Percentiles rank a stretch among this genome's conserved stretches.
These are phyloP conservation scores for Turnera subulata DNA, from an alignment of 345 rosid species.

Conservation along the genomic window DNA sequence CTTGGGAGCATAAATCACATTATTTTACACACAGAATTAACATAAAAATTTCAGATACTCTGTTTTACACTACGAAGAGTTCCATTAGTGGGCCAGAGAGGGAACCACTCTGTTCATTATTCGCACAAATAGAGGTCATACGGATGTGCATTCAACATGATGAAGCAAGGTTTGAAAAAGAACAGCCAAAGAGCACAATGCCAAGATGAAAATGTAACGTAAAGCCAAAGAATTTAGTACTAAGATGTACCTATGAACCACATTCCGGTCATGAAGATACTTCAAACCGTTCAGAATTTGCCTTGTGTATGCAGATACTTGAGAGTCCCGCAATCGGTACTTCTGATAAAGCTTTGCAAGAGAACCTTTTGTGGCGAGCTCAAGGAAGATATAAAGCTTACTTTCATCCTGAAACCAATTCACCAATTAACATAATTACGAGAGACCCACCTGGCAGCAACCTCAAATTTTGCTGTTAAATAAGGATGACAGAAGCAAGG, in stretches of 20 bases:
- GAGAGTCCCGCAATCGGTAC: constrained; percentile 17
- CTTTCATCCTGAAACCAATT: constrained; percentile 7
- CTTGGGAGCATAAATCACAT: too few relatives aligned
- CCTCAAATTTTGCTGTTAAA: too few relatives aligned
- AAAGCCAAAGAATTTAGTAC: background rate
- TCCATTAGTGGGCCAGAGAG: too few relatives aligned
- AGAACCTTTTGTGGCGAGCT: constrained; percentile 28
- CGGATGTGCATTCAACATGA: too few relatives aligned
- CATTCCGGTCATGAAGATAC: constrained; percentile 24
- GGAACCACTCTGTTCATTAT: too few relatives aligned
- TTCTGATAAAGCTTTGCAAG: constrained; percentile 20
- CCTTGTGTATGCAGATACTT: constrained; percentile 23
- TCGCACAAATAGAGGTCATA: too few relatives aligned
- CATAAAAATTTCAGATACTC: too few relatives aligned
- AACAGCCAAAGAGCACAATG: background rate
- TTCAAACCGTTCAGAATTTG: constrained; percentile 24
- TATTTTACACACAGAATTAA: too few relatives aligned
- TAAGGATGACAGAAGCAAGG: too few relatives aligned
- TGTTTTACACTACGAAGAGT: too few relatives aligned
- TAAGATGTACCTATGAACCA: constrained; percentile 22
- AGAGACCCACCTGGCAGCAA: too few relatives aligned
- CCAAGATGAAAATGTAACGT: background rate
- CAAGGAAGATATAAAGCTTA: constrained; percentile 26
- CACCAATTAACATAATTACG: background rate
- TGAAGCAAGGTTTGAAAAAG: background rate